Conservation (phyloP, 2,329 filamentous ascomycete genomes). For the Pseudogymnoascus sp. region DNA sequence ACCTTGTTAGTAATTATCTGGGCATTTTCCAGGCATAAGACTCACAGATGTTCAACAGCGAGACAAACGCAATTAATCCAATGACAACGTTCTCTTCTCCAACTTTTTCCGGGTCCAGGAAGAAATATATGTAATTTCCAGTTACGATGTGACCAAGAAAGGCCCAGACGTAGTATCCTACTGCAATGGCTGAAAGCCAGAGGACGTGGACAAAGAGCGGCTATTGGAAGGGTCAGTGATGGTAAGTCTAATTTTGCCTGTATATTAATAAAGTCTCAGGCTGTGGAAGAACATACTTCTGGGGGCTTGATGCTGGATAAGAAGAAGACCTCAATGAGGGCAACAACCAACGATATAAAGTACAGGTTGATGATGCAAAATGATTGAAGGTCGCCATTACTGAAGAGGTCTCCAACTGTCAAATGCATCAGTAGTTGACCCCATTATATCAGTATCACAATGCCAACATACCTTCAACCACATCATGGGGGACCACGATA, state of each 20-base stretch:
- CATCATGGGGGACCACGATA: conserved; percentile 22
- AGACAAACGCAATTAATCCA: conserved; percentile 19
- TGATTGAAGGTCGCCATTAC: conserved; percentile 17
- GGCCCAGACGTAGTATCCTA: conserved; percentile 26
- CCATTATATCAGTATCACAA: background rate
- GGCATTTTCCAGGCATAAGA: background rate
- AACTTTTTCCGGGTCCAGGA: conserved; percentile 25
- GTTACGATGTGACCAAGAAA: conserved; percentile 23
- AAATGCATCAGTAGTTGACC: conserved; percentile 12
- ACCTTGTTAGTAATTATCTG: background rate
- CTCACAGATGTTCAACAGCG: conserved; percentile 22
- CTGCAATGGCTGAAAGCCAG: conserved; percentile 20
- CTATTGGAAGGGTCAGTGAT: conserved; percentile 14
- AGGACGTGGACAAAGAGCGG: conserved; percentile 20
- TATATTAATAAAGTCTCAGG: background rate
- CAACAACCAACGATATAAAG: conserved; percentile 24
- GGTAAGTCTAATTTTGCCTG: background rate
- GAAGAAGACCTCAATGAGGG: conserved; percentile 28
- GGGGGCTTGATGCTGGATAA: conserved; percentile 27
- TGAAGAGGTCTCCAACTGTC: conserved; percentile 20
- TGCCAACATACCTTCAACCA: conserved; percentile 1
- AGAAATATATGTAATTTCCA: conserved; percentile 26
- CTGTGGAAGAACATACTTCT: conserved; percentile 20
- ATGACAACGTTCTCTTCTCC: conserved; percentile 23
- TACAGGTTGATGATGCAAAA: conserved; percentile 26